phyloP scores from a whole-genome alignment of 2,329 filamentous ascomycete species.

The Sclerotinia glacialis region DNA sequence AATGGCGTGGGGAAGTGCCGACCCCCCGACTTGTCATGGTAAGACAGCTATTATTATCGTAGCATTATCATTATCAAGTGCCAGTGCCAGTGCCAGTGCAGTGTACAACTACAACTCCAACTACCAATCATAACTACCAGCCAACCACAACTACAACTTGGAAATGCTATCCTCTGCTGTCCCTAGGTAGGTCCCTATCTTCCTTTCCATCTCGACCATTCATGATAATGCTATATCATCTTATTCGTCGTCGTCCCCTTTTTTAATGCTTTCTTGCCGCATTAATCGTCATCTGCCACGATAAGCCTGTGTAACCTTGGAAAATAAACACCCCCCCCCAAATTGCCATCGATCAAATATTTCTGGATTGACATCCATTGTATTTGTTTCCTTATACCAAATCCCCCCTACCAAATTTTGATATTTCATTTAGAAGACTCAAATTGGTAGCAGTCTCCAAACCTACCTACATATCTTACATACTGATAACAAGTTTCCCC shows the following conservation, averaged over 20 bases:
- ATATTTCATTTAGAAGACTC: neutral
- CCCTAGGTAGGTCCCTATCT: neutral
- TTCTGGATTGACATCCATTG: neutral
- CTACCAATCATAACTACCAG: too few relatives aligned
- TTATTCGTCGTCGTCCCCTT: slow-evolving; percentile 11
- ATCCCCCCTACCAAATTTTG: neutral
- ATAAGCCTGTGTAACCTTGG: slow-evolving; percentile 4
- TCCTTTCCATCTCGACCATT: neutral
- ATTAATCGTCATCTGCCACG: neutral
- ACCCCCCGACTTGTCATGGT: neutral
- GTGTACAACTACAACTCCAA: neutral
- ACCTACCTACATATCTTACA: neutral
- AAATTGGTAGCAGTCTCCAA: neutral
- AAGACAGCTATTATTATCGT: neutral
- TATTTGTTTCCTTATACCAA: neutral
- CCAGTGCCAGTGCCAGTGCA: too few relatives aligned
- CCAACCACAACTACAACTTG: neutral
- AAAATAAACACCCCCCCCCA: too few relatives aligned
- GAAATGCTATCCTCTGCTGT: neutral
- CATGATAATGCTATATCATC: neutral
- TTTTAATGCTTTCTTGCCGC: neutral
- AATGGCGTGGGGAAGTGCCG: neutral
- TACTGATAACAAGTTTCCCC: neutral
- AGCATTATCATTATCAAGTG: neutral
- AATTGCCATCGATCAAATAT: neutral